phyloP scores from a whole-genome alignment of 73 alveolate genomes.

The Symbiodinium pilosum region DNA sequence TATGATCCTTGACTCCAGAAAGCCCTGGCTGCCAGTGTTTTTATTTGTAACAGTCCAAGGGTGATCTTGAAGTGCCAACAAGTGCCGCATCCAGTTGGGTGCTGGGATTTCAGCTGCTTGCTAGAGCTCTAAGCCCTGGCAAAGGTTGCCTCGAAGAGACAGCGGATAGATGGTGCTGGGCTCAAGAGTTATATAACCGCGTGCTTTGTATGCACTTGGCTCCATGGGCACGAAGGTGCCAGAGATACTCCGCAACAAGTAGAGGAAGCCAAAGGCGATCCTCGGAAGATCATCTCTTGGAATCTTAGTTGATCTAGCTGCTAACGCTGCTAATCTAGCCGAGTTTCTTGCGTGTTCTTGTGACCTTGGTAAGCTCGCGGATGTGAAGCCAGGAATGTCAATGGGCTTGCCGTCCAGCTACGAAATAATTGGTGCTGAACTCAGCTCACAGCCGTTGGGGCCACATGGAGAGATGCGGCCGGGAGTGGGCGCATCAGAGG shows the following conservation, averaged over 20 bases:
- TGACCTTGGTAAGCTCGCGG: too few species aligned
- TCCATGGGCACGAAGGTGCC: neutral
- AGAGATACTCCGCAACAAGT: neutral
- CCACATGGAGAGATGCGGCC: neutral
- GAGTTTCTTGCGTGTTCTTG: neutral
- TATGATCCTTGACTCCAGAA: too few species aligned
- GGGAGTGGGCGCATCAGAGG: neutral
- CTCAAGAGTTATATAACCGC: neutral
- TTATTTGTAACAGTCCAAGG: too few species aligned
- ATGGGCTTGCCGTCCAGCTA: slow-evolving; percentile 70
- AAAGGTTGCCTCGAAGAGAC: neutral
- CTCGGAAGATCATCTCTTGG: neutral
- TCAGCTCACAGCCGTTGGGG: neutral
- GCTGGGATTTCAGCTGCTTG: too few species aligned
- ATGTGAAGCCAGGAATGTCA: slow-evolving; percentile 25
- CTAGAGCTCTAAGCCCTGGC: too few species aligned
- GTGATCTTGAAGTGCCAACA: too few species aligned
- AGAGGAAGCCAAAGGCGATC: neutral
- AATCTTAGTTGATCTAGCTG: neutral
- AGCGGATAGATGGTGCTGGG: neutral
- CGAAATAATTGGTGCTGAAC: slow-evolving; percentile 43
- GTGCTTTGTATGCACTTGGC: neutral
- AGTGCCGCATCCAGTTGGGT: too few species aligned
- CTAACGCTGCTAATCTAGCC: neutral
- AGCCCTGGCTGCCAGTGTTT: too few species aligned